Percentiles rank a stretch among this genome's conserved stretches.
Evolutionary conservation across 2,329 filamentous ascomycete genomes (phyloP).

Genomic region (Aspergillus tubingensis): DNA sequence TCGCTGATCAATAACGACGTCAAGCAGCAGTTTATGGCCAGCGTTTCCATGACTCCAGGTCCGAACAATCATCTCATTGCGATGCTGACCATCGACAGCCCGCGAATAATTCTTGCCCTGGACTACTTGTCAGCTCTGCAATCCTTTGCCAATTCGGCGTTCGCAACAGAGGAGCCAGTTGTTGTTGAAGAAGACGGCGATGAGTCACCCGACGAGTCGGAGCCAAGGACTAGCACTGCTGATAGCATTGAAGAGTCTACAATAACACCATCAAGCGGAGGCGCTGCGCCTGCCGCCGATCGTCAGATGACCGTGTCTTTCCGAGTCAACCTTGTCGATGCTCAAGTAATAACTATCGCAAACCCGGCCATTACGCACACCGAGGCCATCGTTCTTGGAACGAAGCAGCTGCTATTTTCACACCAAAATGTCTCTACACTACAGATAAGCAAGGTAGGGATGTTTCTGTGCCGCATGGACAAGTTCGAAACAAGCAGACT

Average conservation of each 20-base stretch:
- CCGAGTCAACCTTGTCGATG: conserved; percentile 90
- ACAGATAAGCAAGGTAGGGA: conserved; percentile 90
- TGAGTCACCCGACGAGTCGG: conserved; percentile 40
- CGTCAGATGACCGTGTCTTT: conserved; percentile 76
- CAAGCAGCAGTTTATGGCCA: conserved; percentile 96
- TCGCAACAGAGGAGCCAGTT: conserved; percentile 55
- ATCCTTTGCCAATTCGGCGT: conserved; percentile 73
- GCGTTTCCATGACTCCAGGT: conserved; percentile 86
- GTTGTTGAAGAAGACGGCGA: conserved; percentile 36
- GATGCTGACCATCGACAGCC: conserved; percentile 91
- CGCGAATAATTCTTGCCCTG: conserved; percentile 88
- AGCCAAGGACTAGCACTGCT: conserved; percentile 34
- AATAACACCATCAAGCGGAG: conserved; percentile 27
- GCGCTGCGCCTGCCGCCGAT: conserved; percentile 37
- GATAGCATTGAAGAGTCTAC: conserved; percentile 30
- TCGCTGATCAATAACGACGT: conserved; percentile 91
- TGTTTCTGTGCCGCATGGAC: conserved; percentile 99
- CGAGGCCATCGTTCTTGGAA: conserved; percentile 92
- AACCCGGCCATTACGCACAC: conserved; percentile 88
- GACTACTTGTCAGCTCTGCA: conserved; percentile 94
- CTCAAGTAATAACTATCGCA: conserved; percentile 93
- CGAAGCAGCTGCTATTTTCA: conserved; percentile 88
- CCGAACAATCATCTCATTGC: conserved; percentile 80
- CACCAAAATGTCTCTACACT: conserved; percentile 93
- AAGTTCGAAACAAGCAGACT: conserved; percentile 87